Conservation (phyloP, 2,329 filamentous ascomycete species). For the Claviceps fusiformis region DNA sequence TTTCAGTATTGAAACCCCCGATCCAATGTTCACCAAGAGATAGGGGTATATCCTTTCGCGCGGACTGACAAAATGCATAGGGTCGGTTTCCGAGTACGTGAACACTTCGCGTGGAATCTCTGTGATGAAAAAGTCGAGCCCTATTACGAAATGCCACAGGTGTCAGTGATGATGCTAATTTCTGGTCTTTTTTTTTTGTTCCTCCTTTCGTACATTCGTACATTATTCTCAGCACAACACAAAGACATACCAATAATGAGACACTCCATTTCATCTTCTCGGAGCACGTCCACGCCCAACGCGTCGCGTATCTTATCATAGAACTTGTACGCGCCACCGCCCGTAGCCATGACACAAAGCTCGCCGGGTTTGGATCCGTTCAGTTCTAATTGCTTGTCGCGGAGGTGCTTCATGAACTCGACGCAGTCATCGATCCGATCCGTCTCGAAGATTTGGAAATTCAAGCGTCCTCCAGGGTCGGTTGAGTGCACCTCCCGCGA, state of each 20-base stretch:
- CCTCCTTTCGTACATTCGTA: too few species aligned
- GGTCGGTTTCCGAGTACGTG: slow-evolving; percentile 81
- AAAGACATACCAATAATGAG: slow-evolving; percentile 62
- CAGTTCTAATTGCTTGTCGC: slow-evolving; percentile 64
- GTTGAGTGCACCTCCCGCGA: slow-evolving; percentile 70
- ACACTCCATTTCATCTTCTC: slow-evolving; percentile 98
- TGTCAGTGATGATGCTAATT: not conserved
- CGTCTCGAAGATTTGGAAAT: slow-evolving; percentile 94
- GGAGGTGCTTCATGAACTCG: slow-evolving; percentile 75
- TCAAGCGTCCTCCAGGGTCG: slow-evolving; percentile 76
- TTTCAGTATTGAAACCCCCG: slow-evolving; percentile 93
- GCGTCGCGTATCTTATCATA: slow-evolving; percentile 80
- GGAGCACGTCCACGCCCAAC: slow-evolving; percentile 72
- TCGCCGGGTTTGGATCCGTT: slow-evolving; percentile 60
- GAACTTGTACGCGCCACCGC: slow-evolving; percentile 91
- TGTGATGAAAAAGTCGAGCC: slow-evolving; percentile 96
- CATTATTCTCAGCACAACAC: too few species aligned
- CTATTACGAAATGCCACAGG: slow-evolving; percentile 25
- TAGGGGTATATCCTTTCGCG: slow-evolving; percentile 84
- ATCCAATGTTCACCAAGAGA: slow-evolving; percentile 94
- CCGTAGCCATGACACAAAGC: slow-evolving; percentile 87
- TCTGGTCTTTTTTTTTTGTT: too few species aligned
- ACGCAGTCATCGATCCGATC: slow-evolving; percentile 89
- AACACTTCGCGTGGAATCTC: slow-evolving; percentile 96
- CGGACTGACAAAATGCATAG: slow-evolving; percentile 76